Base-by-base conservation (phyloP, 306 rosid species). In the Delonix regia region DNA sequence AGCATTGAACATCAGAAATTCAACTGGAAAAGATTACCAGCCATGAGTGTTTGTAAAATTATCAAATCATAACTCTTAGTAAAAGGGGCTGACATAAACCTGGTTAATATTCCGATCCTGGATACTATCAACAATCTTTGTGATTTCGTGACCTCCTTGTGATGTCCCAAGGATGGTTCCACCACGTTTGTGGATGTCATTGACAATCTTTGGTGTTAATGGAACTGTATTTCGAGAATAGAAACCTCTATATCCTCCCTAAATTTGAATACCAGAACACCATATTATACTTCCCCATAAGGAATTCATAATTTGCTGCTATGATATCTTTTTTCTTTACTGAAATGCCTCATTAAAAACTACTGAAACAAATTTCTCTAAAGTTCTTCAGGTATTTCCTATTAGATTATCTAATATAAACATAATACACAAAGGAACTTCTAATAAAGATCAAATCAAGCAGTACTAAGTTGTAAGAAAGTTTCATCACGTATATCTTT, bases 101-200 rank as follows among this genome's bases (percentile, higher is more conserved):
- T 85, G 91, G 81, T 85, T 88, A 49, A 88, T 88, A 61, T 87
- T 85, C 28, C 91, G 72, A 53, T 88, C 83, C 70, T 88, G 83
- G 61, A 88, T 85, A 83, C 84, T 88, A 39, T 85, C 89, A 18
- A 88, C 89, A 66, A 88, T 88, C 82, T 85, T 83, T 49, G 79
- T 53, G 77, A 87, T 85, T 27, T 71, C 83, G 38, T 88, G 83
- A 22, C 91, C 89, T 3, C 89, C 91, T 22, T 89, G 74, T 0
- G 91, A 88, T 42, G 87, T 80, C 74, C 91, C 91, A 39, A 88
- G 89, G 76, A 85, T 81, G 18, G 89, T 88, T 63, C 91, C 91
- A 45, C 91, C 91, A 16, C 91, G 89, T 75, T 88, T 85, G 79
- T 85, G 91, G 76, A 87, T 71, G 79, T 85, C 81, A 70, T 87